phyloP scores from a whole-genome alignment of 139 green algal genomes.

The Desmodesmus armatus region DNA sequence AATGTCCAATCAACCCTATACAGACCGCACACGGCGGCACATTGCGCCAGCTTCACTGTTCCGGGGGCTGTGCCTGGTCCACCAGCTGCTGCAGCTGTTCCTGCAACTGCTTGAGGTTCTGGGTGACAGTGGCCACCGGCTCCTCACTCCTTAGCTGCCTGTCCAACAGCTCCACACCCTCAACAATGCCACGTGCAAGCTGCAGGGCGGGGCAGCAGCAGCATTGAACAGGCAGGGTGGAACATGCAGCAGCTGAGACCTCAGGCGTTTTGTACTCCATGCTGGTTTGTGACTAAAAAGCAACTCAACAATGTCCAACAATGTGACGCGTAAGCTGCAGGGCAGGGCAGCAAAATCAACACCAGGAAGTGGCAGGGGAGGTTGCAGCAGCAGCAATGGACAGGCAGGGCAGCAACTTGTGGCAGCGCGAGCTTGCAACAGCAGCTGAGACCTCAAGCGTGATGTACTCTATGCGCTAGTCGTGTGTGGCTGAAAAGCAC shows the following conservation, averaged over 20 bases:
- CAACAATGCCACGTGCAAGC: conserved; percentile 17
- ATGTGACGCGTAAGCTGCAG: neutral
- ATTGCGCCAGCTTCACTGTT: neutral
- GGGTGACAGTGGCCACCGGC: neutral
- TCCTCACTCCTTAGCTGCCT: conserved; percentile 21
- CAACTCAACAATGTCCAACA: neutral
- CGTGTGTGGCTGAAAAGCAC: no score
- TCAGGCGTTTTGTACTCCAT: neutral
- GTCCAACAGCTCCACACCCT: conserved; percentile 41
- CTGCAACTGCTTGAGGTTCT: conserved; percentile 7
- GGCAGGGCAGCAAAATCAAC: neutral
- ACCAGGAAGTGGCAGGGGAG: neutral
- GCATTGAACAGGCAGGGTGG: neutral
- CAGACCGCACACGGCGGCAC: neutral
- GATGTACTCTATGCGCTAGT: no score
- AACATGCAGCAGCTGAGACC: neutral
- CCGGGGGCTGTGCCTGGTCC: neutral
- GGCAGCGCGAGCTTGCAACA: no score
- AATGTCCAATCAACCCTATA: neutral
- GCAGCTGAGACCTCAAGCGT: no score
- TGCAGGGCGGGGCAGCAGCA: neutral
- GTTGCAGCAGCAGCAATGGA: neutral
- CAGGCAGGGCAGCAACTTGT: no score
- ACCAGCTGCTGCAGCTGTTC: neutral
- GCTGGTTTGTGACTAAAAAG: no score